Percentiles rank a stretch among this genome's conserved stretches.
These are phyloP conservation scores for Passiflora organensis DNA, from an alignment of 345 rosid species.

Conservation along the genomic window DNA sequence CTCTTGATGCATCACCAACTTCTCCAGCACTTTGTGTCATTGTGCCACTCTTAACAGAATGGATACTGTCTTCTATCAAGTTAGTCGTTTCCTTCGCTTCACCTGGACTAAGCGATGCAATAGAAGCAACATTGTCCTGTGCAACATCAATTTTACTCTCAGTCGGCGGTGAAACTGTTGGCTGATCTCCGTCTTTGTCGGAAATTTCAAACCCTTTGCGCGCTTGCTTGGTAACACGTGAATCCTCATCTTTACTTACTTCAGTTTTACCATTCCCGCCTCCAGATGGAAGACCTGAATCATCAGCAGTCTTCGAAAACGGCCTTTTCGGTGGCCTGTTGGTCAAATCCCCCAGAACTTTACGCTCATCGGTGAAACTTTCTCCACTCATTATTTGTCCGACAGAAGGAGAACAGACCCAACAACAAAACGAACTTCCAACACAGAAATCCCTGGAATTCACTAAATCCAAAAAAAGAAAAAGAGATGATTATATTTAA, in stretches of 20 bases:
- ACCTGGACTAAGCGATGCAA: conserved; percentile 18
- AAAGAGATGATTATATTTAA: too few species aligned
- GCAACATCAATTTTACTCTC: not conserved
- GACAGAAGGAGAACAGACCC: too few species aligned
- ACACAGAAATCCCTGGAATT: too few species aligned
- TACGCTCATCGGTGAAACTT: conserved; percentile 30
- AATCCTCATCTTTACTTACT: conserved; percentile 21
- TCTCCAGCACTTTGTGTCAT: conserved; percentile 21
- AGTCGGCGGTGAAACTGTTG: conserved; percentile 18
- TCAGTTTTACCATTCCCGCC: conserved; percentile 20
- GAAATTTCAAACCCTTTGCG: conserved; percentile 44
- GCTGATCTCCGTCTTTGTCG: conserved; percentile 30
- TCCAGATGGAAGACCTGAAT: conserved; percentile 32
- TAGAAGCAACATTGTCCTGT: conserved; percentile 12
- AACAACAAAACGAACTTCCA: too few species aligned
- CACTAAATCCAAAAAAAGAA: too few species aligned
- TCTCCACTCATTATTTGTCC: conserved; percentile 44
- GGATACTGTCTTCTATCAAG: conserved; percentile 15
- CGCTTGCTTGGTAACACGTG: conserved; percentile 30
- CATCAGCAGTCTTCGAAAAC: conserved; percentile 33
- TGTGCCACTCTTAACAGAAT: conserved; percentile 15
- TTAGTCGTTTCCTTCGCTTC: conserved; percentile 27
- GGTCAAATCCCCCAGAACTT: conserved; percentile 39
- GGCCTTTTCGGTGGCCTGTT: conserved; percentile 47
- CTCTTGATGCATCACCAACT: conserved; percentile 25